Evolutionary conservation across 2,329 filamentous ascomycete species (phyloP), one percentile per base, ranked within the genome.

Genomic region (Pyrenophora seminiperda): DNA sequence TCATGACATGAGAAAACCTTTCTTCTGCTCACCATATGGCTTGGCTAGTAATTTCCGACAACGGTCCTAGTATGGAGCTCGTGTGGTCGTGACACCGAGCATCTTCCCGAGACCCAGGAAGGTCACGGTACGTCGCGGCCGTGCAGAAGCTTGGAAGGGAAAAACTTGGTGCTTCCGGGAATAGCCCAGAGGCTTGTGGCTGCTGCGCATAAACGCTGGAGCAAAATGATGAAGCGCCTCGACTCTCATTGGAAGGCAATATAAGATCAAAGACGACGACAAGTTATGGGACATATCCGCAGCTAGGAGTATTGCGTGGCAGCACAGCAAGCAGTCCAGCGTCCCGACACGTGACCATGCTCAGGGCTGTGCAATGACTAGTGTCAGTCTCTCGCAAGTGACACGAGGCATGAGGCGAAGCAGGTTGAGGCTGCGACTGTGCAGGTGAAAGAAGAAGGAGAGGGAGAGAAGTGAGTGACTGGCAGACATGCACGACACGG

Each of bases 61-160:
- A 56, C 52, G 43, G 45, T 46, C 49, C 60, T 54, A 46, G 38
- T 27, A 41, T 32, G 47, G 41, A 34, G 43, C 30, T 45, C 50
- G 49, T 46, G 55, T 44, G 34, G 41, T 37, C 32, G 40, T 34
- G 17, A 31, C 58, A 40, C 64, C 66, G 66, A 66, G 48, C 51
- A 64, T 59, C 53, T 56, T 56, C 33, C 65, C 65, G 65, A 67
- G 49, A 37, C 45, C 49, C 40, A 44, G 41, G 46, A 58, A 44
- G 45, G 24, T 27, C 24, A 27, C 24, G 24, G 24, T 9, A 27
- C 5, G 24, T 11, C 7, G 9, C 24, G 24, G 3, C 24, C 24
- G 24, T 27, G 24, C 24, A 27, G 7, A 27, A 27, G 24, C 19
- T 31, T 19, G 31, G 43, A 50, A 36, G 30, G 46, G 41, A 44